A percentile compares a stretch with the other conserved stretches of the same genome.
Evolutionary conservation across 257 asterid genomes (phyloP).

Genomic region (Paulownia fortunei): DNA sequence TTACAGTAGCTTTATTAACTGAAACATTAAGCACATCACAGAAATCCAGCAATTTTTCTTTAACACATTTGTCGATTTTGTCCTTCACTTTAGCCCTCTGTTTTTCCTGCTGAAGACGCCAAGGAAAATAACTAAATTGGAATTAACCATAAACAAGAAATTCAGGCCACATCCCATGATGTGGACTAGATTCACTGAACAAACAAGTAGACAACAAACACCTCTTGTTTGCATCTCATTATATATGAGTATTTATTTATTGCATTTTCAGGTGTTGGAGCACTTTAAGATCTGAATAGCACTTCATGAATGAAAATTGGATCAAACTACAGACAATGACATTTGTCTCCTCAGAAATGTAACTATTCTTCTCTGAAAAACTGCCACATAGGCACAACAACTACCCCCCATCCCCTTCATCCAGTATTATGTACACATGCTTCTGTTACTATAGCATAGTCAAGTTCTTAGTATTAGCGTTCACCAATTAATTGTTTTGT

Average conservation of each 20-base stretch:
- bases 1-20: conserved; percentile 52
- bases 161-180: background rate
- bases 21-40: conserved; percentile 82
- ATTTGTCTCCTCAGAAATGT: background rate
- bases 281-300: background rate
- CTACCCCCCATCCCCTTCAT: background rate
- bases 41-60: conserved; percentile 83
- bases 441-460: background rate
- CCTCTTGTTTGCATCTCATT: conserved; percentile 6
- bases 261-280: conserved; percentile 2
- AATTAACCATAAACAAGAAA: conserved; percentile 19
- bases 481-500: background rate
- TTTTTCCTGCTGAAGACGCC: conserved; percentile 59
- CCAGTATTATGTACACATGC: background rate
- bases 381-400: background rate
- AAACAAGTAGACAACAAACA: conserved; percentile 14
- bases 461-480: background rate
- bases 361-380: background rate
- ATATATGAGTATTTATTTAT: background rate
- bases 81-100: conserved; percentile 76
- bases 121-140: background rate
- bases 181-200: conserved; percentile 11
- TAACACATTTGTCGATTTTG: conserved; percentile 84
- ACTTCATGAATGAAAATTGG: background rate
- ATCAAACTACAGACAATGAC: conserved; percentile 21